Evolutionary conservation across 345 rosid genomes (phyloP), one percentile per base, ranked within the genome.

Genomic region (Gossypium longicalyx): DNA sequence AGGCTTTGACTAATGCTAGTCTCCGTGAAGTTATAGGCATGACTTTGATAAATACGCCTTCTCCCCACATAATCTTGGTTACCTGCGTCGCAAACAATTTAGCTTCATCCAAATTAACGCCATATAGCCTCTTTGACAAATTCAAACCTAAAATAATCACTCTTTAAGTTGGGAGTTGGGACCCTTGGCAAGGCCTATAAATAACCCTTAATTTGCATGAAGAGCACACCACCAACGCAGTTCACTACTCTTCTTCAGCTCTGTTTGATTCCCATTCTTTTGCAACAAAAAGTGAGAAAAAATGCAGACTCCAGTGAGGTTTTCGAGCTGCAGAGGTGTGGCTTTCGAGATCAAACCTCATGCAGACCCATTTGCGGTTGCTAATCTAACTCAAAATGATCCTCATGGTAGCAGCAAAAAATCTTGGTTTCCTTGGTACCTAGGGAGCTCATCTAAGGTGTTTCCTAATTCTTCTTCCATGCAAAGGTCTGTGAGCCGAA

Each of bases 301-400:
- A 51, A 71, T 72, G 76, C 79, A 84, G 54, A 63, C 65, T 16
- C 80, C 86, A 0, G 84, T 86, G 49, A 85, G 91, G 78, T 90
- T 88, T 74, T 82, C 89, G 17, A 90, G 96, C 78, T 90, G 91
- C 83, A 71, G 93, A 80, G 96, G 89, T 25, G 91, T 90, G 8
- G 80, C 90, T 43, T 86, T 87, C 54, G 96, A 90, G 84, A 83
- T 87, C 44, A 81, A 89, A 77, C 87, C 91, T 67, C 90, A 78
- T 67, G 82, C 73, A 9, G 77, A 81, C 75, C 91, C 87, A 7
- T 90, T 90, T 44, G 79, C 82, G 61, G 38, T 77, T 51, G 13
- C 80, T 7, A 63, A 70, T 9, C 75, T 76, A 6, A 58, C 79
- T 12, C 71, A 57, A 23, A 27, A 67, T 2, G 57, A 70, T n/a